These are phyloP conservation scores for Pythium monospermum DNA, from an alignment of 352 stramenopile species.

Conservation along the genomic window DNA sequence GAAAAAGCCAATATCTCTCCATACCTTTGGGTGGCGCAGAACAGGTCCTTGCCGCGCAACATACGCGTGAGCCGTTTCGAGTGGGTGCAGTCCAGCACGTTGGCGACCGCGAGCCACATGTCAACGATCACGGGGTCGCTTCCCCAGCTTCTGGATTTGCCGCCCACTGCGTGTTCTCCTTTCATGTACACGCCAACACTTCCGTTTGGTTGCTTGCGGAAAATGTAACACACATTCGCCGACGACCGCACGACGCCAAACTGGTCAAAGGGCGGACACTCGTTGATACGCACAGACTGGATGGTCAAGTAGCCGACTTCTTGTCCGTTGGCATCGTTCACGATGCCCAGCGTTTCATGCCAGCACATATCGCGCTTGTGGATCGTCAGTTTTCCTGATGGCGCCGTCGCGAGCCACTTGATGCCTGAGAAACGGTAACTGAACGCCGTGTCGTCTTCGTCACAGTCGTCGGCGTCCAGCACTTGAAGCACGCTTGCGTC, in stretches of 20 bases:
- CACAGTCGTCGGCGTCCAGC: constrained; percentile 44
- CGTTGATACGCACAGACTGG: constrained; percentile 42
- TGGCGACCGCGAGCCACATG: constrained; percentile 55
- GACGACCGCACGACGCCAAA: constrained; percentile 47
- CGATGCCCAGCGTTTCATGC: constrained; percentile 54
- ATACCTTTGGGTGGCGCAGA: constrained; percentile 42
- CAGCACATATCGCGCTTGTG: constrained; percentile 67
- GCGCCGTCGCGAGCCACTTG: constrained; percentile 53
- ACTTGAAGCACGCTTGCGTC: constrained; percentile 56
- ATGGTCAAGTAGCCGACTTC: constrained; percentile 61
- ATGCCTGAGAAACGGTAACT: constrained; percentile 48
- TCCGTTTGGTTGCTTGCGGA: constrained; percentile 42
- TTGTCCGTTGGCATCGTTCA: constrained; percentile 37
- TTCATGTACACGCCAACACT: constrained; percentile 61
- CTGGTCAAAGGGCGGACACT: constrained; percentile 55
- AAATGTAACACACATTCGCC: constrained; percentile 60
- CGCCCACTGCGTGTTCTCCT: constrained; percentile 42
- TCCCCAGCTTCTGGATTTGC: constrained; percentile 56
- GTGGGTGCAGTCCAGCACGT: constrained; percentile 48
- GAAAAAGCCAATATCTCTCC: too few species aligned
- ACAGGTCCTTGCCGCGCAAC: constrained; percentile 43
- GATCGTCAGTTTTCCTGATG: constrained; percentile 39
- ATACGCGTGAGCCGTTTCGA: constrained; percentile 53
- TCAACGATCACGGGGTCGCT: constrained; percentile 47
- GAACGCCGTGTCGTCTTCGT: constrained; percentile 46